Evolutionary conservation across 495 filamentous ascomycete genomes (phyloP).

Genomic region (Talaromyces wortmannii): DNA sequence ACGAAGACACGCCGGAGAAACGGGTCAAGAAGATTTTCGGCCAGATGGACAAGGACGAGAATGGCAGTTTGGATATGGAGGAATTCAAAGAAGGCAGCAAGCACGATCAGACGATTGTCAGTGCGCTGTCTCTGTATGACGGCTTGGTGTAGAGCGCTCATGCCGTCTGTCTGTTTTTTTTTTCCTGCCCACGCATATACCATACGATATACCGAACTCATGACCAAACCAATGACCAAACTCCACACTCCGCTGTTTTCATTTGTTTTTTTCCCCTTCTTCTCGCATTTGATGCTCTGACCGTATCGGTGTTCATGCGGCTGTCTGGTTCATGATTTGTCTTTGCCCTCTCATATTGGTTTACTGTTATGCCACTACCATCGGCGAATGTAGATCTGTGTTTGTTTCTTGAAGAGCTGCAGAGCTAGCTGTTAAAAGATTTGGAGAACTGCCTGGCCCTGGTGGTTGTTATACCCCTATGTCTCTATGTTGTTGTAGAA

Average conservation of each 20-base stretch:
- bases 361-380: neutral
- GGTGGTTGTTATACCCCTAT: no score
- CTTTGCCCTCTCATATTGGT: neutral
- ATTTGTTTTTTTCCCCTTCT: neutral
- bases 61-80: constrained; percentile 83
- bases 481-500: no score
- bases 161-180: constrained; percentile 1
- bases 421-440: no score
- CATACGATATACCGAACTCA: neutral
- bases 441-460: no score
- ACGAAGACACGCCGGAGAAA: constrained; percentile 98
- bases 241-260: neutral
- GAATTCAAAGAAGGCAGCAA: constrained; percentile 99
- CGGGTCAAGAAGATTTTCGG: constrained; percentile 96
- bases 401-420: no score
- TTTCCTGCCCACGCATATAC: neutral
- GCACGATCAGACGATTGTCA: constrained; percentile 98
- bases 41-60: constrained; percentile 99
- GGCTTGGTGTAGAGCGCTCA: constrained; percentile 63
- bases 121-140: constrained; percentile 91
- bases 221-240: neutral
- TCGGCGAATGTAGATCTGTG: no score
- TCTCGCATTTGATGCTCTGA: neutral
- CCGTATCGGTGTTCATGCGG: constrained; percentile 3
- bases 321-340: constrained; percentile 4